These are phyloP conservation scores for Chytriomyces confervae DNA, from an alignment of 192 early-diverging fungal genomes.

Conservation along the genomic window DNA sequence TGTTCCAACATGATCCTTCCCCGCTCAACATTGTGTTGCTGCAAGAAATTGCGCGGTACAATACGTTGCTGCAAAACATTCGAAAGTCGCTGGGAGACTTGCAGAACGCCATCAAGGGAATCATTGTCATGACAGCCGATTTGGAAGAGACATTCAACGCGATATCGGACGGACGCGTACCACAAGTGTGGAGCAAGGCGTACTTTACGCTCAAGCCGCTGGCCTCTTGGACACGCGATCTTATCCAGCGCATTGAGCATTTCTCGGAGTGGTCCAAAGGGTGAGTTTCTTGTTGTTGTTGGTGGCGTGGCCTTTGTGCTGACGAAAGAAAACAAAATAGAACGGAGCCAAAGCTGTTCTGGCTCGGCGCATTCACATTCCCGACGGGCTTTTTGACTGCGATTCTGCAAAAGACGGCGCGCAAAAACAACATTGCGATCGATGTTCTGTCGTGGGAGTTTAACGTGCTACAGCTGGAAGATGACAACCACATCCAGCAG, in stretches of 20 bases:
- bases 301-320: not conserved
- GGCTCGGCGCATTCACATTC: constrained; percentile 65
- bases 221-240: constrained; percentile 61
- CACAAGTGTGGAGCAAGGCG: constrained; percentile 61
- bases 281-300: constrained; percentile 36
- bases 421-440: constrained; percentile 62
- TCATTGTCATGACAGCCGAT: constrained; percentile 68
- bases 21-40: constrained; percentile 64
- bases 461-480: constrained; percentile 62
- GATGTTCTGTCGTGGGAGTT: constrained; percentile 67
- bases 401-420: constrained; percentile 63
- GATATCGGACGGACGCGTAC: constrained; percentile 62
- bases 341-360: constrained; percentile 58
- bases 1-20: constrained; percentile 55
- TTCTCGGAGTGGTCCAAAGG: constrained; percentile 70
- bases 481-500: constrained; percentile 55
- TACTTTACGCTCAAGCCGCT: constrained; percentile 62
- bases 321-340: constrained; percentile 16
- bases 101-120: constrained; percentile 67
- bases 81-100: constrained; percentile 55
- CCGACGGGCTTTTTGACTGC: constrained; percentile 67
- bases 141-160: constrained; percentile 62
- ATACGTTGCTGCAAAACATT: constrained; percentile 55
- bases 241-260: constrained; percentile 58
- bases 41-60: constrained; percentile 65